Base-by-base conservation (phyloP, 2,329 filamentous ascomycete species). In the Nannizziopsis barbatae region DNA sequence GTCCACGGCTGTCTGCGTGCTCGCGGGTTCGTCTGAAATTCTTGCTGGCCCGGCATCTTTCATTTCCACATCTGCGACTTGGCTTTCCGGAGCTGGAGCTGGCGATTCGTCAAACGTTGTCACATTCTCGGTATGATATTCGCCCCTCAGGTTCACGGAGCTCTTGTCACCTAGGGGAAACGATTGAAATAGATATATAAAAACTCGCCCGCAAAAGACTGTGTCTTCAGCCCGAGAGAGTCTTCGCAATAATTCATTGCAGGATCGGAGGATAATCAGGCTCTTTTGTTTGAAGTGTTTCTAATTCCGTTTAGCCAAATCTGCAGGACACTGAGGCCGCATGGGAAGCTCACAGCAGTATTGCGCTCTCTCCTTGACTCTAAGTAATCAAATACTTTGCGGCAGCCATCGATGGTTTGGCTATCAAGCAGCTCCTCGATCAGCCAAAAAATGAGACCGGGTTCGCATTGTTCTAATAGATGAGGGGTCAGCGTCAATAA, bases 151-250 rank as follows among this genome's bases (percentile, higher is more conserved):
- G 61, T 99, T 99, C 43, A 98, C 92, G 0, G 92, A 95, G 63
- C 92, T 96, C 63, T 90, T 92, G 66, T 98, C 93, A 30, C 90
- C 90, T 0, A 98, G 74, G 1, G 92, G 92, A 60, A 98, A 96
- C 64, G 88, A 94, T 65, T 98, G 92, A 66, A 96, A 98, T 62
- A 98, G 79, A 66, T 95, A 99, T 55, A 98, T 95, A 66, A 96
- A 96, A 20, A 99, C 92, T 35, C 92, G 79, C 12, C 92, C 92
- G 61, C 92, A 98, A 63, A 99, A 98, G 0, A 93, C 88, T 0
- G 92, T 93, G 65, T 98, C 92, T 64, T 96, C 89, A 3, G 92
- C 90, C 49, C 92, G 80, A n/a, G 92, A 96, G 2, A 98, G 75
- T 40, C 92, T 79, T 32, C 90, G 81, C n/a, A 98, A 73, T 12